Conservation (phyloP, 2,329 filamentous ascomycete genomes). For the Ascochyta rabiei region DNA sequence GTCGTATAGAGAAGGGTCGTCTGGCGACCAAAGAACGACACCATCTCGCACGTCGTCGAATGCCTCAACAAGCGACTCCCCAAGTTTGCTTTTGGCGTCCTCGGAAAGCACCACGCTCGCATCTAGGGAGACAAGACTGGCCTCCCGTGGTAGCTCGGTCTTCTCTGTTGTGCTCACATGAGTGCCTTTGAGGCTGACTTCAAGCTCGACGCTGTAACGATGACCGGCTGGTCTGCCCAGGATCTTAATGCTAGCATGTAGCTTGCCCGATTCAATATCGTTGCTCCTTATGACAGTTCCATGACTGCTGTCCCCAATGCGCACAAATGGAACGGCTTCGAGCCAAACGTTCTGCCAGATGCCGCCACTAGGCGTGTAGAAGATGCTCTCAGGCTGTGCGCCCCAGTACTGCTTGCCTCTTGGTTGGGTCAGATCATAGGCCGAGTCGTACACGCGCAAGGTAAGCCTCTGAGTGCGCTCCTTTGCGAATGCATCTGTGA, state of each 20-base stretch:
- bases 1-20: constrained; percentile 63
- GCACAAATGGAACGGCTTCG: constrained; percentile 60
- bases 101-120: constrained; percentile 57
- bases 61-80: constrained; percentile 31
- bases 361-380: constrained; percentile 63
- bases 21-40: constrained; percentile 68
- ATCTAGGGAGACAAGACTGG: constrained; percentile 56
- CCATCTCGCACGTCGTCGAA: constrained; percentile 51
- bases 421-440: constrained; percentile 68
- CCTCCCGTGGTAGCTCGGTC: constrained; percentile 56
- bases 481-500: constrained; percentile 55
- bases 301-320: constrained; percentile 61
- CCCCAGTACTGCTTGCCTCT: constrained; percentile 72
- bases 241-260: constrained; percentile 60
- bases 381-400: constrained; percentile 65
- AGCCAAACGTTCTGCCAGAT: constrained; percentile 66
- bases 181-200: constrained; percentile 59
- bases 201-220: constrained; percentile 59
- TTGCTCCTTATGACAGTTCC: constrained; percentile 65
- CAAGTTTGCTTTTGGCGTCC: constrained; percentile 50
- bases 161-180: constrained; percentile 53
- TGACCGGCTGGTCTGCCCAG: constrained; percentile 57
- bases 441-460: constrained; percentile 67
- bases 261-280: constrained; percentile 58
- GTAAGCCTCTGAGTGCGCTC: constrained; percentile 50